phyloP scores from a whole-genome alignment of 1,284 basidiomycete species.

The Afroboletus lepidellus region DNA sequence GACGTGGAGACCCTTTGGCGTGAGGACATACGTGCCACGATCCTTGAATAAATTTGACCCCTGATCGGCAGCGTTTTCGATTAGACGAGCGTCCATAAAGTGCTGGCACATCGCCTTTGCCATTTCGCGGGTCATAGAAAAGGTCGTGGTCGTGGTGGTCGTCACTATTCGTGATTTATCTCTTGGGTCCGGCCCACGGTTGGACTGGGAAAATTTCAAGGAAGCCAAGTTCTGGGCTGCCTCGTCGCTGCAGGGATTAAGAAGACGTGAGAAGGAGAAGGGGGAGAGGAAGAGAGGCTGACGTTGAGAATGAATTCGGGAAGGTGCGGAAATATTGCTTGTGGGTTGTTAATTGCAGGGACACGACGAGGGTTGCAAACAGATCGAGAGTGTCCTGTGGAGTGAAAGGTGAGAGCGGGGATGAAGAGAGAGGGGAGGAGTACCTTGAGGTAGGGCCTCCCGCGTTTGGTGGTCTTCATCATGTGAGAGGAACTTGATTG shows the following conservation, averaged over 20 bases:
- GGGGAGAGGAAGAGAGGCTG: conserved; percentile 30
- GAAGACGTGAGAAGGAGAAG: conserved; percentile 17
- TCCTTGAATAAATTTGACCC: conserved; percentile 92
- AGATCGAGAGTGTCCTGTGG: conserved; percentile 94
- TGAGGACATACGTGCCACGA: conserved; percentile 92
- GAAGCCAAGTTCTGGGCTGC: conserved; percentile 92
- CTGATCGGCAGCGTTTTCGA: conserved; percentile 94
- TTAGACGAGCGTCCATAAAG: conserved; percentile 97
- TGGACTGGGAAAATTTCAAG: conserved; percentile 98
- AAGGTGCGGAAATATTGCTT: conserved; percentile 96
- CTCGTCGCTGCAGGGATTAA: conserved; percentile 70
- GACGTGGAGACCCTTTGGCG: conserved; percentile 97
- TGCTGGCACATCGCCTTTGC: conserved; percentile 99
- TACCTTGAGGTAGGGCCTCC: conserved; percentile 91
- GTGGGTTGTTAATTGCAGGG: conserved; percentile 84
- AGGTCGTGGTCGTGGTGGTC: conserved; percentile 98
- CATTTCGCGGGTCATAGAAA: conserved; percentile 99
- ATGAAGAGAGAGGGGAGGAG: conserved; percentile 8
- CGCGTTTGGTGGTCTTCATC: conserved; percentile 96
- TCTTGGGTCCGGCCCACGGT: conserved; percentile 95
- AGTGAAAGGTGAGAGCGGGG: not conserved
- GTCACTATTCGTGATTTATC: conserved; percentile 97
- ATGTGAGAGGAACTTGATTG: conserved; percentile 78
- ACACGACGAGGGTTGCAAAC: conserved; percentile 95
- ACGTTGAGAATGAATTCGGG: conserved; percentile 96